Base-by-base conservation (phyloP, 768 basidiomycete species). In the Udeniomyces megalosporus region DNA sequence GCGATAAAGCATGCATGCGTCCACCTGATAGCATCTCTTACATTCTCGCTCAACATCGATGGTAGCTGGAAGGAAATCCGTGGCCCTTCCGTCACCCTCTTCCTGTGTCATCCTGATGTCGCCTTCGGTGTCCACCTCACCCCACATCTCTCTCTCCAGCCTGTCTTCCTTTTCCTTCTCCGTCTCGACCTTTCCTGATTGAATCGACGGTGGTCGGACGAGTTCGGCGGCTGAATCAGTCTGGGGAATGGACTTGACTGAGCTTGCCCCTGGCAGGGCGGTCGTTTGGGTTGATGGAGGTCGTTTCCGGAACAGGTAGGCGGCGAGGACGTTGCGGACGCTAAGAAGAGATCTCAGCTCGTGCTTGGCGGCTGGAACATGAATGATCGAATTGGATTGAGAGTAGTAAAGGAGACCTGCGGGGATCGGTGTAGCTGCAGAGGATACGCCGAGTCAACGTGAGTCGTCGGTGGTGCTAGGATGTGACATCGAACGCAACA, bases 321-420 rank as follows among this genome's bases (percentile, higher is more conserved):
- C 76, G 0, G 88, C 89, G 72, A 97, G 78, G 69, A 85, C 84
- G 71, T 99, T 99, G 64, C 95, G 77, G 14, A 80, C 81, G 17
- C 79, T 75, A n/a, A 97, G 77, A 51, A 99, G 77, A 0, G 83
- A 88, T 28, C 88, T 79, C 31, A 99, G 73, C 73, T 99, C 95
- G 71, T 89, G 87, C 60, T 83, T 75, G 6, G 81, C 79, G 12
- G 83, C 80, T 22, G 87, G 84, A 1, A 99, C 91, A 11, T 82
- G 78, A 10, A 90, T 81, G 47, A 95, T 82, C 64, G 89, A 84
- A 64, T 90, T 87, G 67, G 81, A 84, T 72, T 95, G 91, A 0
- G 92, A 92, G 71, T 99, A 99, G 70, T 88, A 96, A 34, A 99
- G 78, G 49, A 99, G 75, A 15, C 95, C 95, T 7, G 84, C 81